A percentile compares a stretch with the other conserved stretches of the same genome.
phyloP scores from a whole-genome alignment of 2,329 filamentous ascomycete genomes.

The Epichloe coenophiala region DNA sequence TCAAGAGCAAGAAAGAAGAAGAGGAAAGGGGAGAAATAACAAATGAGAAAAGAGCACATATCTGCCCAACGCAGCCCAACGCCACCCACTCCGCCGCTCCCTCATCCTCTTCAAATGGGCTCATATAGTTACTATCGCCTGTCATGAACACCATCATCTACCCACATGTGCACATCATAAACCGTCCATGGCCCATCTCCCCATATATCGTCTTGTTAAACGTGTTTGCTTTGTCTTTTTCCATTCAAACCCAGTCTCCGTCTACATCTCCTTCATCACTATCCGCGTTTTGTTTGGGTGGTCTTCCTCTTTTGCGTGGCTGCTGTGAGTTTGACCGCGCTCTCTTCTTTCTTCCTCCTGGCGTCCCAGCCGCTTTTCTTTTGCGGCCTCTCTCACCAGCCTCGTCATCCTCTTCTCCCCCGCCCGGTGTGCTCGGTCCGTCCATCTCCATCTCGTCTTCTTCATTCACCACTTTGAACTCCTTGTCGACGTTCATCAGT shows the following conservation, averaged over 20 bases:
- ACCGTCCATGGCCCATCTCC: neutral
- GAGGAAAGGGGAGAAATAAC: too few relatives aligned
- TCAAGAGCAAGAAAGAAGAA: too few relatives aligned
- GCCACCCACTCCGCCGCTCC: neutral
- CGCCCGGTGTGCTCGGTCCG: conserved; percentile 36
- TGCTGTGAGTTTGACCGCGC: conserved; percentile 40
- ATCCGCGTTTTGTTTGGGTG: conserved; percentile 31
- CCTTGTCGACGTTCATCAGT: conserved; percentile 63
- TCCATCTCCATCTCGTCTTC: conserved; percentile 40
- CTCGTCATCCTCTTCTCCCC: conserved; percentile 36
- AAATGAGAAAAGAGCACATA: neutral
- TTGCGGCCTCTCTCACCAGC: conserved; percentile 38
- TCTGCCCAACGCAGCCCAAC: too few relatives aligned
- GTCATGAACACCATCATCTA: neutral
- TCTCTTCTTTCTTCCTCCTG: conserved; percentile 45
- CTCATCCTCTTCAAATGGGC: neutral
- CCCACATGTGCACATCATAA: neutral
- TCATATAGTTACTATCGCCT: neutral
- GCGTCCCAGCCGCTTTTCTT: conserved; percentile 37
- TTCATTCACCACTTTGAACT: conserved; percentile 59
- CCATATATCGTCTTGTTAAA: neutral
- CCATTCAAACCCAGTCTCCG: conserved; percentile 21
- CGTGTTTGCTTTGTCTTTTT: neutral
- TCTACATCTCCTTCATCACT: conserved; percentile 25
- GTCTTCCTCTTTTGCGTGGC: conserved; percentile 34